A percentile compares a stretch with the other conserved stretches of the same genome.
phyloP scores from a whole-genome alignment of 306 rosid species.

The Cercis canadensis region DNA sequence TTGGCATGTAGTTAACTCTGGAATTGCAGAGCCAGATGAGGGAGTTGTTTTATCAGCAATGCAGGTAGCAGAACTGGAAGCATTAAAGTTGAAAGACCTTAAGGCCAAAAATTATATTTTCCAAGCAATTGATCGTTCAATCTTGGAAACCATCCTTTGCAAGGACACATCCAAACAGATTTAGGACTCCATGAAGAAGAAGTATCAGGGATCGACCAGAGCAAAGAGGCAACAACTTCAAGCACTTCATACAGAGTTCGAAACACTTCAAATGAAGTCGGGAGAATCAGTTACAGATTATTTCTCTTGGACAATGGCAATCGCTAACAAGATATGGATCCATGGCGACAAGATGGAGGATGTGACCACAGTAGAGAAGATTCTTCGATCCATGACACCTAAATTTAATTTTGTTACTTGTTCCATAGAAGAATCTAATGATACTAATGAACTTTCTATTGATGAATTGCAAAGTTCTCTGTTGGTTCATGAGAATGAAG shows the following conservation, averaged over 20 bases:
- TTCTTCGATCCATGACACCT: background rate
- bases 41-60: too few species aligned
- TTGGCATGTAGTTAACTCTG: too few species aligned
- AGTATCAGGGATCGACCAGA: background rate
- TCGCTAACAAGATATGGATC: background rate
- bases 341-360: background rate
- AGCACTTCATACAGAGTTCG: background rate
- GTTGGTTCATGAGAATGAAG: background rate
- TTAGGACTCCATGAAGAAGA: too few species aligned
- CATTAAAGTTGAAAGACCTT: too few species aligned
- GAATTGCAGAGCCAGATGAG: too few species aligned
- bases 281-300: background rate
- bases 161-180: background rate
- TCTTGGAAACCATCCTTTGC: too few species aligned
- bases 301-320: background rate
- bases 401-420: too few species aligned
- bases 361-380: background rate
- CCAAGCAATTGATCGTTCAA: too few species aligned
- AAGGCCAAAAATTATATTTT: too few species aligned
- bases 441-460: background rate
- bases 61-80: too few species aligned
- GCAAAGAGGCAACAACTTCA: background rate
- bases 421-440: background rate
- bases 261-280: background rate
- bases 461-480: background rate